Conservation (phyloP, 2,329 filamentous ascomycete species). For the Penicillium freii region DNA sequence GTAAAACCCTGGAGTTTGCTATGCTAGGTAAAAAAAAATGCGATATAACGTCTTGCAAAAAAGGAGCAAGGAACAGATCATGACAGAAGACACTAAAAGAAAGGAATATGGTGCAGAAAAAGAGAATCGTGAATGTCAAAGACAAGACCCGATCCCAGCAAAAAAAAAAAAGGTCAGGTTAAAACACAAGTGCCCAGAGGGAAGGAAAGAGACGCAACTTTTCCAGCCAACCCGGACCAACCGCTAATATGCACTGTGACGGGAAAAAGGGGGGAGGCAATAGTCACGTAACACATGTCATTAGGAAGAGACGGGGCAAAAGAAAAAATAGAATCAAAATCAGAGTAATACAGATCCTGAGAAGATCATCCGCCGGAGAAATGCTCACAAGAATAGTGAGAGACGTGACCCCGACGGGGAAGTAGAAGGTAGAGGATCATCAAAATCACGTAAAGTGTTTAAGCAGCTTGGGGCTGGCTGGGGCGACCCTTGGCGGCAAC, state of each 20-base stretch:
- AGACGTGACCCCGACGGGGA: conserved; percentile 1
- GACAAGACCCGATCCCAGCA: conserved; percentile 12
- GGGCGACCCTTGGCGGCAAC: conserved; percentile 48
- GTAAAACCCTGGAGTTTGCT: conserved; percentile 36
- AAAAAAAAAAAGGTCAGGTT: conserved; percentile 23
- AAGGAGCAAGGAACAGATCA: conserved; percentile 2
- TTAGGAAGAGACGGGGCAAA: conserved; percentile 28
- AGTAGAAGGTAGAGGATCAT: conserved; percentile 13
- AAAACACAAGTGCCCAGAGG: conserved; percentile 28
- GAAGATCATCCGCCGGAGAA: conserved; percentile 21
- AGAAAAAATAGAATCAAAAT: conserved; percentile 25
- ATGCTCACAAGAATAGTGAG: conserved; percentile 3
- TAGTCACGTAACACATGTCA: conserved; percentile 43
- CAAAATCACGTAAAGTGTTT: conserved; percentile 19
- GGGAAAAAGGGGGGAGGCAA: conserved; percentile 22
- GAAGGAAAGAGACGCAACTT: conserved; percentile 36
- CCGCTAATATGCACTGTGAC: conserved; percentile 44
- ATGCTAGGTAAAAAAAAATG: conserved; percentile 34
- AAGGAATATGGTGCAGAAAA: conserved; percentile 26
- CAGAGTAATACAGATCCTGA: conserved; percentile 40
- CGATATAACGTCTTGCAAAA: conserved; percentile 18
- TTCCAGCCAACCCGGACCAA: conserved; percentile 37
- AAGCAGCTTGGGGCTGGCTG: conserved; percentile 47
- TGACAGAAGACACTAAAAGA: conserved; percentile 16
- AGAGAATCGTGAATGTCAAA: conserved; percentile 20